phyloP scores from a whole-genome alignment of 139 green algal species.

The Nannochloris sp. region DNA sequence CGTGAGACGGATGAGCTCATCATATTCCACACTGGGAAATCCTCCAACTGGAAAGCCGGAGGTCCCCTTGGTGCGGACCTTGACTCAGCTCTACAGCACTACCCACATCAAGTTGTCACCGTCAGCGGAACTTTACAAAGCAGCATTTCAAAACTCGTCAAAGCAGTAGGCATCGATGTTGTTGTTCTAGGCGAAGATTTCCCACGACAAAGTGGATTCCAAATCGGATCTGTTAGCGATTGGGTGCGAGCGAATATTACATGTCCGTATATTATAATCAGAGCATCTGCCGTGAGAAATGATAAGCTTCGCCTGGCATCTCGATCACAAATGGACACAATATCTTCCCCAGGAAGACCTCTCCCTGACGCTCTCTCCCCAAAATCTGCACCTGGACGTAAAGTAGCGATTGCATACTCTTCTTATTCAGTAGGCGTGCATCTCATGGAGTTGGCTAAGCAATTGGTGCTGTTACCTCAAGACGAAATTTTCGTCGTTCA shows the following conservation, averaged over 20 bases:
- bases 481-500: conserved; percentile 41
- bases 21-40: conserved; percentile 31
- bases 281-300: background rate
- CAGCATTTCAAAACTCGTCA: conserved; percentile 8
- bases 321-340: background rate
- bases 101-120: conserved; percentile 16
- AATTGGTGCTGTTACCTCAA: conserved; percentile 4
- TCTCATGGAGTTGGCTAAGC: conserved; percentile 6
- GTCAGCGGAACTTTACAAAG: conserved; percentile 26
- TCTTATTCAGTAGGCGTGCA: conserved; percentile 1
- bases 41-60: conserved; percentile 22
- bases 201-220: conserved; percentile 1
- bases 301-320: background rate
- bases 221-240: conserved; percentile 9
- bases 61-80: conserved; percentile 22
- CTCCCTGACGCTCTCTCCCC: background rate
- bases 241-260: conserved; percentile 21
- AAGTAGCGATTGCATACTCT: conserved; percentile 32
- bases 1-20: conserved; percentile 29
- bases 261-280: conserved; percentile 27
- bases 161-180: conserved; percentile 1
- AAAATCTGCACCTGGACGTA: conserved; percentile 3
- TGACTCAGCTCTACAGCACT: conserved; percentile 12
- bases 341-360: background rate
- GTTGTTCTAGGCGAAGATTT: conserved; percentile 12